These are phyloP conservation scores for Gentiana straminea DNA, from an alignment of 257 asterid species.

Conservation along the genomic window DNA sequence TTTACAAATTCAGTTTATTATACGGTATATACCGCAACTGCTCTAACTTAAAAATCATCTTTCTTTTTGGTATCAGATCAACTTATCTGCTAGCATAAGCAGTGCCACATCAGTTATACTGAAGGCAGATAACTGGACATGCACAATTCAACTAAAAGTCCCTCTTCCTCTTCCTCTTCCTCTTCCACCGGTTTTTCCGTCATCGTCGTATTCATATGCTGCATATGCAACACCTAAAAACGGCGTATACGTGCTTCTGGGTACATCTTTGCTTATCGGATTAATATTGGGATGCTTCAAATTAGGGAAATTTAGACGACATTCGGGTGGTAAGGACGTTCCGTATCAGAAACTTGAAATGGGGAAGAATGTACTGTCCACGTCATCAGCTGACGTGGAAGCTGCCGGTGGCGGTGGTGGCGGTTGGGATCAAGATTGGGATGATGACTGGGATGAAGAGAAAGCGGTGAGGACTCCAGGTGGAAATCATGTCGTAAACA, in stretches of 20 bases:
- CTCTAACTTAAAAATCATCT: neutral
- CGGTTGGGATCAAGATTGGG: slow-evolving; percentile 60
- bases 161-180: slow-evolving; percentile 13
- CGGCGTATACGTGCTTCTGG: slow-evolving; percentile 34
- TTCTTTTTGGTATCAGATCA: slow-evolving; percentile 28
- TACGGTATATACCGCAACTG: no score
- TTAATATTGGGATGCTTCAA: slow-evolving; percentile 28
- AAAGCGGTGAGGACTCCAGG: slow-evolving; percentile 18
- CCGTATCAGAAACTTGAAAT: slow-evolving; percentile 55
- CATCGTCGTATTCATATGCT: slow-evolving; percentile 3
- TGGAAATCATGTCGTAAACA: slow-evolving; percentile 2
- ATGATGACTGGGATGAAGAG: slow-evolving; percentile 54
- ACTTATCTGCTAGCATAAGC: slow-evolving; percentile 20
- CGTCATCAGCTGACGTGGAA: slow-evolving; percentile 20
- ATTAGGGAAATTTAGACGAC: slow-evolving; percentile 21
- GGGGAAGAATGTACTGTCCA: slow-evolving; percentile 25
- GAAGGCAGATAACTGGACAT: slow-evolving; percentile 21
- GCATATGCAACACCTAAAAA: slow-evolving; percentile 25
- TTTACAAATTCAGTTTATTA: no score
- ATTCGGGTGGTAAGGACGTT: slow-evolving; percentile 16
- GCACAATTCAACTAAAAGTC: slow-evolving; percentile 18
- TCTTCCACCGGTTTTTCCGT: neutral
- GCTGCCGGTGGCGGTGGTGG: slow-evolving; percentile 38
- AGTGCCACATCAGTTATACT: slow-evolving; percentile 27
- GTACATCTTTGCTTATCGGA: slow-evolving; percentile 31